phyloP scores from a whole-genome alignment of 768 basidiomycete genomes.

The Amanita rimosa region DNA sequence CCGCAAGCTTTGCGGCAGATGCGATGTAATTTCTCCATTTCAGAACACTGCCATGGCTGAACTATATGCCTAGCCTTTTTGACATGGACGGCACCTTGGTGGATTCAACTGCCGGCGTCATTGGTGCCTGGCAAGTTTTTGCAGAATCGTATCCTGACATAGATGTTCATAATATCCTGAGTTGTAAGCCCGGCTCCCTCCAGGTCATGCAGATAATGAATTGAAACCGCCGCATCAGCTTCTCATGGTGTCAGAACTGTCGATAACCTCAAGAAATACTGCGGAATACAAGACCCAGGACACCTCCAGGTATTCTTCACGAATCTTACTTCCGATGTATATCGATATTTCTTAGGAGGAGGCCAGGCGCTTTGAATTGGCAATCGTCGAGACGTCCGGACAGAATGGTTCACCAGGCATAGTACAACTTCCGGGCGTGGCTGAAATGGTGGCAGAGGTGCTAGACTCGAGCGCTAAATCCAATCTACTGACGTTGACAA shows the following conservation, averaged over 20 bases:
- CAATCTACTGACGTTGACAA: not conserved
- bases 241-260: conserved; percentile 78
- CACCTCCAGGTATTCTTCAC: conserved; percentile 46
- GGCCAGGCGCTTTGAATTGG: conserved; percentile 68
- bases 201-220: conserved; percentile 4
- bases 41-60: not conserved
- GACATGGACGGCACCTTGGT: conserved; percentile 81
- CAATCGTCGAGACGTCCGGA: conserved; percentile 54
- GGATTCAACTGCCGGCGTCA: conserved; percentile 75
- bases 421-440: conserved; percentile 64
- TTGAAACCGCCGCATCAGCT: conserved; percentile 24
- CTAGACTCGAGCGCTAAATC: not conserved
- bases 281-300: conserved; percentile 55
- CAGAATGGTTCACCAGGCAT: conserved; percentile 49
- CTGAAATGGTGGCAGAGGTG: conserved; percentile 46
- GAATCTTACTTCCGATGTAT: not conserved
- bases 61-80: conserved; percentile 38
- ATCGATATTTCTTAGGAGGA: conserved; percentile 35
- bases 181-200: conserved; percentile 33
- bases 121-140: conserved; percentile 78
- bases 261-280: conserved; percentile 68
- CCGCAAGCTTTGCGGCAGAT: conserved; percentile 16
- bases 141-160: conserved; percentile 55
- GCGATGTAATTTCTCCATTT: conserved; percentile 24
- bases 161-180: conserved; percentile 49